Conservation (phyloP, 2,329 filamentous ascomycete genomes). For the Huntiella moniliformis region DNA sequence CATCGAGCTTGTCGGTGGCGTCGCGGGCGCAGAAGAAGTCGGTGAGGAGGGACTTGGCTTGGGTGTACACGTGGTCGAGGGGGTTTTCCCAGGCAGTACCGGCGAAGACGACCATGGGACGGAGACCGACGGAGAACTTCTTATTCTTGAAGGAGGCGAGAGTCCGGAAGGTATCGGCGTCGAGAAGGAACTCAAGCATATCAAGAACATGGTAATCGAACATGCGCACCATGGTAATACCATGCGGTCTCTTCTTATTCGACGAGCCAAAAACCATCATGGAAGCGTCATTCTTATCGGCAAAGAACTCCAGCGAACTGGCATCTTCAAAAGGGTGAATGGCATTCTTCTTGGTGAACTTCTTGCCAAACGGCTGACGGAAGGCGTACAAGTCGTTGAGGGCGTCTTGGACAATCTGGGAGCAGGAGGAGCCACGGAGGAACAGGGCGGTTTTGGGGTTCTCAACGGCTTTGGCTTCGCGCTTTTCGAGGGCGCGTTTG, state of each 20-base stretch:
- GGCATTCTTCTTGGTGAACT: slow-evolving; percentile 93
- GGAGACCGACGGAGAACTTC: slow-evolving; percentile 61
- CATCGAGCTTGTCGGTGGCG: slow-evolving; percentile 64
- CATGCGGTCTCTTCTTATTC: slow-evolving; percentile 91
- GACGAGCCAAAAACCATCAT: slow-evolving; percentile 69
- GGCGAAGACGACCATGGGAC: slow-evolving; percentile 81
- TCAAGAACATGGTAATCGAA: slow-evolving; percentile 81
- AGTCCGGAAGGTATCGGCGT: slow-evolving; percentile 51
- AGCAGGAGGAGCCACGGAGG: slow-evolving; percentile 71
- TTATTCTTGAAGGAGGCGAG: slow-evolving; percentile 59
- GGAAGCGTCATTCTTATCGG: slow-evolving; percentile 84
- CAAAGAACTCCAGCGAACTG: slow-evolving; percentile 81
- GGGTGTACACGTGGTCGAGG: slow-evolving; percentile 58
- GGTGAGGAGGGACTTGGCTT: slow-evolving; percentile 69
- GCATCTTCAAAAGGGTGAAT: slow-evolving; percentile 89
- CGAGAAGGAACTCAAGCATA: slow-evolving; percentile 80
- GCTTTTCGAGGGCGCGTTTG: slow-evolving; percentile 85
- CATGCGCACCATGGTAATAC: slow-evolving; percentile 62
- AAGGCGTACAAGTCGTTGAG: slow-evolving; percentile 70
- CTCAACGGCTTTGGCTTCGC: slow-evolving; percentile 73
- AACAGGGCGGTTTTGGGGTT: slow-evolving; percentile 82
- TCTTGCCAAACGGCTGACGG: slow-evolving; percentile 67
- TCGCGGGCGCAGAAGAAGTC: slow-evolving; percentile 80
- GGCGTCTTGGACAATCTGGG: slow-evolving; percentile 63
- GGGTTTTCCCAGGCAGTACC: slow-evolving; percentile 76